Evolutionary conservation across 2,329 filamentous ascomycete genomes (phyloP).

Genomic region (Thermothelomyces thermophilus): DNA sequence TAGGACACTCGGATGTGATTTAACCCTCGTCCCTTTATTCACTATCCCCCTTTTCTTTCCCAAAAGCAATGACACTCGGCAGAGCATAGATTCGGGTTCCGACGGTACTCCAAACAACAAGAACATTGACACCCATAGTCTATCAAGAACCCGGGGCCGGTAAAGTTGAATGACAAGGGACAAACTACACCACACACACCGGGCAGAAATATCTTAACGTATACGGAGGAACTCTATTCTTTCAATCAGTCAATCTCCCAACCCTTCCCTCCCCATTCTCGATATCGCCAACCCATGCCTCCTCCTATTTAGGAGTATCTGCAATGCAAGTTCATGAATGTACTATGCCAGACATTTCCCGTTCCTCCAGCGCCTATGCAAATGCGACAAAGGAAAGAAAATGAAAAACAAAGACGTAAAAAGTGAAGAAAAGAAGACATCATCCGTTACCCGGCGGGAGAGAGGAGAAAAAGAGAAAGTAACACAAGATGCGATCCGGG

Average conservation of each 20-base stretch:
- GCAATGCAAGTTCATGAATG: neutral
- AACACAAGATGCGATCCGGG: neutral
- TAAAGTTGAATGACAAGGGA: no score
- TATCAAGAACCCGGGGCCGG: no score
- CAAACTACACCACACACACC: neutral
- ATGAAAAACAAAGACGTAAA: no score
- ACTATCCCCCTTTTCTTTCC: no score
- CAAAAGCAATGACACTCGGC: no score
- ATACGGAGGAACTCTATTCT: neutral
- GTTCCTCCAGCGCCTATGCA: slow-evolving; percentile 18
- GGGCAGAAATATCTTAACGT: neutral
- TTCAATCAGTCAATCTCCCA: neutral
- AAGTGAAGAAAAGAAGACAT: no score
- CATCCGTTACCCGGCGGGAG: no score
- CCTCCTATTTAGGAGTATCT: no score
- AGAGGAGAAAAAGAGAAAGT: neutral
- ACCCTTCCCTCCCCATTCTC: no score
- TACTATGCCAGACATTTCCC: neutral
- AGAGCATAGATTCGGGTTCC: no score
- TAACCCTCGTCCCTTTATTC: no score
- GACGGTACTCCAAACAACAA: neutral
- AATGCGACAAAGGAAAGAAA: slow-evolving; percentile 11
- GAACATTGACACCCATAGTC: neutral
- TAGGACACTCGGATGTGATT: no score
- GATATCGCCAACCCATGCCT: neutral